Base-by-base conservation (phyloP, 176 grass and related monocot genomes). In the Avena sativa region DNA sequence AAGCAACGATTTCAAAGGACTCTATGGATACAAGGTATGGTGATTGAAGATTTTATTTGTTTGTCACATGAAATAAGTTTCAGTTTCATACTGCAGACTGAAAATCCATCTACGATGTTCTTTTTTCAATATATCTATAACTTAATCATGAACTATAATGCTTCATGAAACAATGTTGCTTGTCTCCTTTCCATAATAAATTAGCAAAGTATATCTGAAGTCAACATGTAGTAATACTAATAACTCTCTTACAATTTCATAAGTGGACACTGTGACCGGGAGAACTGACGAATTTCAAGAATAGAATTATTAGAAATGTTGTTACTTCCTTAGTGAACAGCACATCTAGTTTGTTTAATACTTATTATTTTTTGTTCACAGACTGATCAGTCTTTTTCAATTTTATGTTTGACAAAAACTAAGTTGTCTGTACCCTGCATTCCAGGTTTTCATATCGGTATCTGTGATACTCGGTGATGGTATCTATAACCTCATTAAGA, bases 401-500 rank as follows among this genome's bases (percentile, higher is more conserved):
- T 13, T 60, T 86, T 23, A 40, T 85, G 46, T 43, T 80, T 2
- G 19, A 3, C 16, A 75, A 74, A 65, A 66, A 55, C 62, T 85
- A 86, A 85, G 1, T 12, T 84, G 19, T 40, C 10, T 81, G 17
- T 83, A 3, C 38, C 14, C 44, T 20, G 4, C 47, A 25, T 58
- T 79, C 61, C 91, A 97, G 95, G 95, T 97, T 87, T 97, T 97
- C 58, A 74, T 97, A 67, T 93, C 95, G 17, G 93, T 97, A 78
- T 91, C 95, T 50, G 89, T 97, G 64, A 97, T 97, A 79, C 88
- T 97, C 62, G 95, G 95, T 16, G 95, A 97, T 86, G 95, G 95
- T 67, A 91, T 97, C 75, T 97, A 97, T 88, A 97, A 97, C 66
- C 92, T 97, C 70, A 85, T 93, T 83, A 97, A 97, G 86, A 97